Conservation (phyloP, 2,329 filamentous ascomycete species). For the Paracamarosporium sp. region DNA sequence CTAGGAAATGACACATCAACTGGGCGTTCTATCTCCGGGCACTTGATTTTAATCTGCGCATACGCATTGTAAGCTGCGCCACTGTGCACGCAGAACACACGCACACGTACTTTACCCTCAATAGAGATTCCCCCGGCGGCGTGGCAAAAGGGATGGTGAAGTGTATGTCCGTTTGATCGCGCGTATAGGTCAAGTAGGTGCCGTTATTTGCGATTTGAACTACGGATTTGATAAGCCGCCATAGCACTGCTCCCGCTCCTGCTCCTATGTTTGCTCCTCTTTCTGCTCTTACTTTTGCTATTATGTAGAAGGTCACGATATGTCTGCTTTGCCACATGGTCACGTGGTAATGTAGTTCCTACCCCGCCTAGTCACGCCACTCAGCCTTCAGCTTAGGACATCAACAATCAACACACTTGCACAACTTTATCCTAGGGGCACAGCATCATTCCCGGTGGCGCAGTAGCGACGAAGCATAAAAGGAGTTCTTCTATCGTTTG, state of each 20-base stretch:
- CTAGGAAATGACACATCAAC: constrained; percentile 18
- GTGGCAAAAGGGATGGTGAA: constrained; percentile 18
- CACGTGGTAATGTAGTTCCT: constrained; percentile 12
- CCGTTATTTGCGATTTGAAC: constrained; percentile 19
- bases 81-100: constrained; percentile 12
- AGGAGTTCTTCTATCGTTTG: background rate
- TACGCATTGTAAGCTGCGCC: constrained; percentile 22
- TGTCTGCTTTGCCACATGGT: too few relatives aligned
- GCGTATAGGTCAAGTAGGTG: constrained; percentile 11
- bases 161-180: constrained; percentile 15
- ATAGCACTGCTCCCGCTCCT: constrained; percentile 19
- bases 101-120: constrained; percentile 20
- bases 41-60: constrained; percentile 17
- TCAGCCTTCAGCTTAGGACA: background rate
- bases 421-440: background rate
- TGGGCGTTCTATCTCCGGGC: constrained; percentile 12
- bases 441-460: background rate
- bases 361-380: background rate
- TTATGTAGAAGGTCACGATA: too few relatives aligned
- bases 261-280: too few relatives aligned
- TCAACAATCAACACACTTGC: background rate
- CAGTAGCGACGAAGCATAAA: background rate
- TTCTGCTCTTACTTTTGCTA: too few relatives aligned
- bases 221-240: constrained; percentile 14
- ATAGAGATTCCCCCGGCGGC: constrained; percentile 17